phyloP scores from a whole-genome alignment of 2,329 filamentous ascomycete genomes.

The Curvularia lunata region DNA sequence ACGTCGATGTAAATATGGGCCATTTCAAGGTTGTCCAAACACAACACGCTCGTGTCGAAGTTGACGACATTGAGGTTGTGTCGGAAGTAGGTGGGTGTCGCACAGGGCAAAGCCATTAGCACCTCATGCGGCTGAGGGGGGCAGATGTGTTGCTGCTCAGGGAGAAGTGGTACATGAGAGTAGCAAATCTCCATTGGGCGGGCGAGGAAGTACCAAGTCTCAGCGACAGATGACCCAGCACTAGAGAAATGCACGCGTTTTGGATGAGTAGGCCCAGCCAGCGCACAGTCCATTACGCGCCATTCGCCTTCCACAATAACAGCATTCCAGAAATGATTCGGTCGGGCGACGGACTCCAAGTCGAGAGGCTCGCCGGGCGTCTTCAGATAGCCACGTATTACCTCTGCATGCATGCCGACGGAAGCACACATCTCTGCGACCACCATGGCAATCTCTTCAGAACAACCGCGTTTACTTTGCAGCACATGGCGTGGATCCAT shows the following conservation, averaged over 20 bases:
- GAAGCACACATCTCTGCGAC: slow-evolving; percentile 94
- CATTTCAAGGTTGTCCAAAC: slow-evolving; percentile 92
- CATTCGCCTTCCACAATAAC: slow-evolving; percentile 93
- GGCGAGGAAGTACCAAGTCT: slow-evolving; percentile 92
- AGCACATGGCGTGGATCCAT: slow-evolving; percentile 84
- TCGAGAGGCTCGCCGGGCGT: slow-evolving; percentile 78
- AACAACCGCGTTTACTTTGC: slow-evolving; percentile 80
- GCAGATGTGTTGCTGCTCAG: slow-evolving; percentile 90
- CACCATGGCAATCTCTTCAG: slow-evolving; percentile 86
- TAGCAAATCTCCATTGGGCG: slow-evolving; percentile 90
- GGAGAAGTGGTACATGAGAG: slow-evolving; percentile 89
- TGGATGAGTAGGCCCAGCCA: slow-evolving; percentile 90
- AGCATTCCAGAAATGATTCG: slow-evolving; percentile 98
- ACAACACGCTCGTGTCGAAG: slow-evolving; percentile 85
- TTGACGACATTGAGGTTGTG: slow-evolving; percentile 79
- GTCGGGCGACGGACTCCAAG: slow-evolving; percentile 77
- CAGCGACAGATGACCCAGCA: slow-evolving; percentile 71
- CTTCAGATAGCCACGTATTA: slow-evolving; percentile 90
- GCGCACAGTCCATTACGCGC: slow-evolving; percentile 93
- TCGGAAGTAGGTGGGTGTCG: slow-evolving; percentile 87
- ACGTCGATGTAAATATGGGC: slow-evolving; percentile 88
- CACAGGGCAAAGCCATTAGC: slow-evolving; percentile 82
- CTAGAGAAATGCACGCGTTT: slow-evolving; percentile 78
- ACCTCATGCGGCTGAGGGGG: slow-evolving; percentile 86
- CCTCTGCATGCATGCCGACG: slow-evolving; percentile 84